phyloP scores from a whole-genome alignment of 306 rosid species.

The Lablab purpureus region DNA sequence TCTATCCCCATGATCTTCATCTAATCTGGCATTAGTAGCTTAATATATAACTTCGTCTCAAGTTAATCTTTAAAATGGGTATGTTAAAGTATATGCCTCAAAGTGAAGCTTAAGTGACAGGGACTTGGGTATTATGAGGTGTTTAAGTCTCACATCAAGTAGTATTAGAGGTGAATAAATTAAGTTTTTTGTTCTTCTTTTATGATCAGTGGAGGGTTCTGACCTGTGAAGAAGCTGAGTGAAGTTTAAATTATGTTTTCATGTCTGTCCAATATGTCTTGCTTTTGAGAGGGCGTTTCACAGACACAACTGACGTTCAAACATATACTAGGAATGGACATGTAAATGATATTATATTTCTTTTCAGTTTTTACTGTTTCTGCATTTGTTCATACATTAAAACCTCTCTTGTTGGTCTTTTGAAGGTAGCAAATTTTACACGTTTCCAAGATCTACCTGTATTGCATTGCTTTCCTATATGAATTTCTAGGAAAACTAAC shows the following conservation, averaged over 20 bases:
- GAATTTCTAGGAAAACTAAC: constrained; percentile 16
- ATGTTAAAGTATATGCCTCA: not conserved
- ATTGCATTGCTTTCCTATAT: constrained; percentile 36
- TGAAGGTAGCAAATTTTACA: constrained; percentile 1
- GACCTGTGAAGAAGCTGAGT: too few relatives aligned
- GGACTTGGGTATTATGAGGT: too few relatives aligned
- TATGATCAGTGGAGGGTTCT: too few relatives aligned
- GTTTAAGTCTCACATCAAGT: too few relatives aligned
- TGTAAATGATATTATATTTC: constrained; percentile 12
- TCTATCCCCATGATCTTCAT: constrained; percentile 38
- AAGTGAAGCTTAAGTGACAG: too few relatives aligned
- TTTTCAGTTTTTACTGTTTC: constrained; percentile 6
- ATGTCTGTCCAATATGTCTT: constrained; percentile 29
- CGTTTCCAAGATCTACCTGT: constrained; percentile 5
- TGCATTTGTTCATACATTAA: constrained; percentile 17
- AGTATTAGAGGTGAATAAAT: too few relatives aligned
- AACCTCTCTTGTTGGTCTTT: not conserved
- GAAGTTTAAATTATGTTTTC: too few relatives aligned
- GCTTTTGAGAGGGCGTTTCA: constrained; percentile 12
- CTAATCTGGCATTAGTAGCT: constrained; percentile 33
- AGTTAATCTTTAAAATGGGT: constrained; percentile 34
- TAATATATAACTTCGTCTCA: constrained; percentile 3
- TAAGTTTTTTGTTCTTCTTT: too few relatives aligned
- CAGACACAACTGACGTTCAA: not conserved
- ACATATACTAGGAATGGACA: constrained; percentile 26